Percentiles rank a stretch among this genome's conserved stretches.
These are phyloP conservation scores for Alternaria tenuissima DNA, from an alignment of 2,329 filamentous ascomycete species.

Conservation along the genomic window DNA sequence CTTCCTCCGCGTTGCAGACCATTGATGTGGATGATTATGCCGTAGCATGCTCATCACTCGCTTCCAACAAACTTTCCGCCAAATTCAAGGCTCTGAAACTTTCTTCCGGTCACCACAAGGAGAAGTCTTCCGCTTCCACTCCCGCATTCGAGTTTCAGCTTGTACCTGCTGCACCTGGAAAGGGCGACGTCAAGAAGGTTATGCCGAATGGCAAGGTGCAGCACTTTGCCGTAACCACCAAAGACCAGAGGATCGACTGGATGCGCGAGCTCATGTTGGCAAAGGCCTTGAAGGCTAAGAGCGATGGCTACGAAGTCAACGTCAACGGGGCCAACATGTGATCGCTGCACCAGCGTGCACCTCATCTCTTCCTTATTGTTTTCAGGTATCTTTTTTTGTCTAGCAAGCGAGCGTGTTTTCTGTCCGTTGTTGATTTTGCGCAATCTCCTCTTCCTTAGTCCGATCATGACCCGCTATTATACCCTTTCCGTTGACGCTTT, in stretches of 20 bases:
- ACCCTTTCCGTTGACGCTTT: conserved; percentile 33
- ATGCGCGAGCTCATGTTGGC: conserved; percentile 93
- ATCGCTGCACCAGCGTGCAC: conserved; percentile 1
- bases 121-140: conserved; percentile 65
- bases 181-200: conserved; percentile 52
- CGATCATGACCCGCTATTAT: conserved; percentile 40
- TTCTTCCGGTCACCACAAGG: conserved; percentile 58
- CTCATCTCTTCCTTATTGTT: not conserved
- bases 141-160: conserved; percentile 84
- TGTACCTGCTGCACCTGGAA: conserved; percentile 69
- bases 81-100: conserved; percentile 82
- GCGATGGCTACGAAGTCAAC: conserved; percentile 81
- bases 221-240: conserved; percentile 72
- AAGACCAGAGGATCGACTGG: conserved; percentile 94
- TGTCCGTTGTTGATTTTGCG: conserved; percentile 10
- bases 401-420: conserved; percentile 31
- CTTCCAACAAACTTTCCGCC: conserved; percentile 82
- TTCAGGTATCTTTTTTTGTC: conserved; percentile 3
- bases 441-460: conserved; percentile 17
- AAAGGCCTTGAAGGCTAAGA: conserved; percentile 85
- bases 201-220: conserved; percentile 75
- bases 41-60: conserved; percentile 81
- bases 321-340: conserved; percentile 68
- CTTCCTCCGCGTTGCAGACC: conserved; percentile 75
- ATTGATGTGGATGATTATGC: conserved; percentile 90